Evolutionary conservation across 2,329 filamentous ascomycete genomes (phyloP), one percentile per base, ranked within the genome.

Genomic region (Stagonosporopsis tanaceti): DNA sequence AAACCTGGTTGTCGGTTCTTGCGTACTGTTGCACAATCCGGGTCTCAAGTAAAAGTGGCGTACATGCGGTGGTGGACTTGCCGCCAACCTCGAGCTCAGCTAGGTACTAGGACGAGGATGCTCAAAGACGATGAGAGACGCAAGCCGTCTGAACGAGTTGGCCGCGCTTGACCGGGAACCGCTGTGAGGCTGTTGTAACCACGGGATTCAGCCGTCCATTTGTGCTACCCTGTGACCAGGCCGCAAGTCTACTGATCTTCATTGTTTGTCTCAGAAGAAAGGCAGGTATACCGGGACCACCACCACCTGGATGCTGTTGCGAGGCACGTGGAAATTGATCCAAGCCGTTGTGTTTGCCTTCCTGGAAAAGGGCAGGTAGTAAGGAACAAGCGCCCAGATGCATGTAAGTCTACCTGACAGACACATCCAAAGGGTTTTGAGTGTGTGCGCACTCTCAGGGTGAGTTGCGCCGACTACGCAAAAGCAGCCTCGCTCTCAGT

Each of bases 1-100:
- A 62, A 63, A 73, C 73, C 73, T 61, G 73, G 73, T 75, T 67
- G 57, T 63, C 64, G 73, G 73, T 66, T 64, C 40, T 48, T 58
- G 61, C 32, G 57, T 67, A 61, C 60, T 63, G 73, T 75, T 57
- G 63, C 66, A 74, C 70, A 28, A 58, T 61, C 54, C 40, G 58
- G 46, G 60, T 62, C 39, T 52, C 57, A 66, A 64, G 57, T 57
- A 64, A 64, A 47, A 60, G 59, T 67, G 56, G 65, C 61, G 60
- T 66, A 57, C 65, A 69, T 71, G 67, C 64, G 66, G 65, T 63
- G 61, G 65, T 53, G 61, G 44, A 44, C 58, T 50, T 57, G 64
- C 53, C 63, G 53, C 61, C 53, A 50, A 28, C 39, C 53, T 53
- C 53, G 56, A 54, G 34, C 46, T 50, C 38, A 60, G 34, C 30